A percentile compares a stretch with the other conserved stretches of the same genome.
Evolutionary conservation across 805 yeast genomes (phyloP).

Genomic region (Teunomyces gatunensis): DNA sequence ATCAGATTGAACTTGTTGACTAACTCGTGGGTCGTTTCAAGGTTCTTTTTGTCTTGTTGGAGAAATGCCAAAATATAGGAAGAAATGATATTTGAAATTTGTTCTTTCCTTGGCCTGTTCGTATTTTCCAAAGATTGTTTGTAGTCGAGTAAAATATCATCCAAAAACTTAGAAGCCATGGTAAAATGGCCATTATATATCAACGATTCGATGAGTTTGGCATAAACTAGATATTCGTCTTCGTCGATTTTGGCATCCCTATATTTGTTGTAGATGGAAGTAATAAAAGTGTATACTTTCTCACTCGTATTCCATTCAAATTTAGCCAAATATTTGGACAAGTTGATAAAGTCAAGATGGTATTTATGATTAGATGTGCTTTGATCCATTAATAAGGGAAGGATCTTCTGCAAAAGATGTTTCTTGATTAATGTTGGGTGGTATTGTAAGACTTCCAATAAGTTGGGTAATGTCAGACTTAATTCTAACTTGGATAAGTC

Average conservation of each 20-base stretch:
- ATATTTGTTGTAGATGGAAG: slow-evolving; percentile 30
- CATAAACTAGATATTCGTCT: slow-evolving; percentile 49
- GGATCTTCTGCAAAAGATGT: slow-evolving; percentile 16
- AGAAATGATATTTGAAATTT: slow-evolving; percentile 43
- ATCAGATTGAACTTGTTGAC: slow-evolving; percentile 27
- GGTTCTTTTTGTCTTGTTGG: slow-evolving; percentile 8
- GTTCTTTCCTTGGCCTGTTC: slow-evolving; percentile 16
- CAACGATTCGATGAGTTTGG: slow-evolving; percentile 50
- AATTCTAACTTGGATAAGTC: slow-evolving; percentile 34
- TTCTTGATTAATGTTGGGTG: slow-evolving; percentile 27
- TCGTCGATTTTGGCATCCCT: slow-evolving; percentile 21
- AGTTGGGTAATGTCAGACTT: slow-evolving; percentile 31
- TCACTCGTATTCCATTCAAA: slow-evolving; percentile 10
- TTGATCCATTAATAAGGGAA: slow-evolving; percentile 5
- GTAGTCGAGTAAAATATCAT: slow-evolving; percentile 48
- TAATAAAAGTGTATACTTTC: slow-evolving; percentile 25
- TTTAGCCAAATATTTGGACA: slow-evolving; percentile 22
- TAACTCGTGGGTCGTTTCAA: slow-evolving; percentile 23
- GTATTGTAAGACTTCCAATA: slow-evolving; percentile 26
- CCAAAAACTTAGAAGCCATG: slow-evolving; percentile 56
- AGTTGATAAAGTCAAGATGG: slow-evolving; percentile 9
- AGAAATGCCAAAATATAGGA: slow-evolving; percentile 26
- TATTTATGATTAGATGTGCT: not conserved
- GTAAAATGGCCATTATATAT: slow-evolving; percentile 48
- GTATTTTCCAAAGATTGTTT: slow-evolving; percentile 22